Percentiles rank a stretch among this genome's conserved stretches.
phyloP scores from a whole-genome alignment of 2,329 filamentous ascomycete species.

The Coccinonectria pachysandricola region DNA sequence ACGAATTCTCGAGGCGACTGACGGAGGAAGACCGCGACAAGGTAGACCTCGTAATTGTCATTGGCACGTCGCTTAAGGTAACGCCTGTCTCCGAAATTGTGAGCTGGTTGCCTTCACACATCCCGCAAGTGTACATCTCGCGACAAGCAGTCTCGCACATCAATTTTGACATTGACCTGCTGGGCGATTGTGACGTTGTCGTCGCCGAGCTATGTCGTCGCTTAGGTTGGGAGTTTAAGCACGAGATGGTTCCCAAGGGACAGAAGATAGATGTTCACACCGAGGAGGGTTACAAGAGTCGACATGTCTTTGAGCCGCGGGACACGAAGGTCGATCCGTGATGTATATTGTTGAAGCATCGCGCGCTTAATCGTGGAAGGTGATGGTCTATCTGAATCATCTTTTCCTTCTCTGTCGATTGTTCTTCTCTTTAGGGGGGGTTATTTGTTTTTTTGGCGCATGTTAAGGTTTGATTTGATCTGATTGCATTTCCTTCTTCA shows the following conservation, averaged over 20 bases:
- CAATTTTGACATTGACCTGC: constrained; percentile 89
- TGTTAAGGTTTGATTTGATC: too few relatives aligned
- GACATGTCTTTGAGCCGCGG: constrained; percentile 26
- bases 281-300: constrained; percentile 24
- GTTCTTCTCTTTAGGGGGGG: too few relatives aligned
- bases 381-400: too few relatives aligned
- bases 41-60: constrained; percentile 86
- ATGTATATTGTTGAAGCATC: too few relatives aligned
- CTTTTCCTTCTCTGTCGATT: too few relatives aligned
- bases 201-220: constrained; percentile 77
- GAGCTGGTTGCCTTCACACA: constrained; percentile 62
- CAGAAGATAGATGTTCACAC: constrained; percentile 48
- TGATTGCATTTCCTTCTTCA: too few relatives aligned
- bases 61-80: constrained; percentile 92
- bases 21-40: constrained; percentile 69
- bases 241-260: constrained; percentile 70
- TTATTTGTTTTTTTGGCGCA: too few relatives aligned
- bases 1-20: constrained; percentile 70
- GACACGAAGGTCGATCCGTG: constrained; percentile 1
- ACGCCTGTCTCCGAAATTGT: constrained; percentile 90
- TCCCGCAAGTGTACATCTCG: constrained; percentile 87
- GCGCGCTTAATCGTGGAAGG: too few relatives aligned
- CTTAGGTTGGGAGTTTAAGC: constrained; percentile 68
- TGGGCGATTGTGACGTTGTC: constrained; percentile 91
- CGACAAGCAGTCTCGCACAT: constrained; percentile 77